Evolutionary conservation across 129 eudicot genomes (phyloP).

Genomic region (Helianthus tuberosus): DNA sequence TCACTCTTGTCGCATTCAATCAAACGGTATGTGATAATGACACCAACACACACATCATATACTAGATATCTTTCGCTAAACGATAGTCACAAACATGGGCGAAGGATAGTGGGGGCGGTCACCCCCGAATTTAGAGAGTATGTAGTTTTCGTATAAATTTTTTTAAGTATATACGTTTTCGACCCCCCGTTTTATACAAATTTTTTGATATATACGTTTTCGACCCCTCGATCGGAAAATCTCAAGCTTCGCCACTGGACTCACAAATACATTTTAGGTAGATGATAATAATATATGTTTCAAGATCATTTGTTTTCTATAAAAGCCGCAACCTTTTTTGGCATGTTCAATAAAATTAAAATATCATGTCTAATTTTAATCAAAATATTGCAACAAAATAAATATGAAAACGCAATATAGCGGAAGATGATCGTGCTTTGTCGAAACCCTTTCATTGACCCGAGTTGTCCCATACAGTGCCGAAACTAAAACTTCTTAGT

Average conservation of each 20-base stretch:
- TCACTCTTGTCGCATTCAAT: slow-evolving; percentile 41
- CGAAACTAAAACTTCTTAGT: too few species aligned
- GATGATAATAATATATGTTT: not conserved
- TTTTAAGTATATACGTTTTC: too few species aligned
- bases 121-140: too few species aligned
- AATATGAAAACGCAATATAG: not conserved
- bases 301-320: not conserved
- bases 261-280: not conserved
- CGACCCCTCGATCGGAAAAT: too few species aligned
- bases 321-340: not conserved
- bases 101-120: too few species aligned
- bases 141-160: too few species aligned
- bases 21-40: slow-evolving; percentile 22
- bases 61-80: slow-evolving; percentile 8
- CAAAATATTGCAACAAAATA: not conserved
- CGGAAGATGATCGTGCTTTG: not conserved
- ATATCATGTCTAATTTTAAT: not conserved
- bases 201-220: too few species aligned
- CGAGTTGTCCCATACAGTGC: not conserved
- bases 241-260: too few species aligned
- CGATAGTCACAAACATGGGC: too few species aligned
- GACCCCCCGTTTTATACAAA: too few species aligned
- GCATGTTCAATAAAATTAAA: not conserved
- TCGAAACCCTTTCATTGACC: not conserved
- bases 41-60: slow-evolving; percentile 5